Evolutionary conservation across 306 rosid species (phyloP), one percentile per base, ranked within the genome.

Genomic region (Comarum palustre): DNA sequence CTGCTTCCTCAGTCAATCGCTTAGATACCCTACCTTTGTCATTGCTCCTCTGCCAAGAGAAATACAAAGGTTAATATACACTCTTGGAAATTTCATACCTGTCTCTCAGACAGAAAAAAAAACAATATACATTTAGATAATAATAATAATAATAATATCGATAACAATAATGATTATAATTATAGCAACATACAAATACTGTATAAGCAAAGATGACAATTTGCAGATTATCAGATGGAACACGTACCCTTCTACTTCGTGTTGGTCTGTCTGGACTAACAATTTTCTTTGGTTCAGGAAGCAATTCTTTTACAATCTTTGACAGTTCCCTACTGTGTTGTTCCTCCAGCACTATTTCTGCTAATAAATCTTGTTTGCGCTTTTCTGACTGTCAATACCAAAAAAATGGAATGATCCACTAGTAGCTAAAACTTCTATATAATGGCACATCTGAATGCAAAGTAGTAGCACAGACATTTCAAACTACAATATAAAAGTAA

Each of bases 1-100:
- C 97, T 34, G 99, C 99, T 76, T 92, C 97, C 84, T 91, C 96
- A 0, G 87, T 90, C 85, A 91, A 64, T 70, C 96, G 61, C 85
- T 83, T 81, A 17, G 97, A 90, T 89, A 87, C 75, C 73, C 90
- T 82, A 67, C 79, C 82, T 80, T 86, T 85, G 82, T 95, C 97
- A 34, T 82, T 90, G 77, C 97, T 91, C 89, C 85, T 83, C 96
- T 91, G 91, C 57, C 45, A 78, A 61, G 83, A 29, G 39, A 29
- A 58, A 27, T 15, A 46, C 51, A 16, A 19, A 20, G 46, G 16
- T 59, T 24, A 41, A 13, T 22, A 69, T 17, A 24, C 47, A 4
- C 61, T 12, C 32, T 25, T 13, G 27, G 4, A 66, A 60, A n/a
- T 10, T 42, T 17, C 52, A 41, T 19, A n/a, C 19, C 17, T 29